A percentile compares a stretch with the other conserved stretches of the same genome.
Evolutionary conservation across 1,139 yeast species (phyloP).

Genomic region (Taphrina flavorubra): DNA sequence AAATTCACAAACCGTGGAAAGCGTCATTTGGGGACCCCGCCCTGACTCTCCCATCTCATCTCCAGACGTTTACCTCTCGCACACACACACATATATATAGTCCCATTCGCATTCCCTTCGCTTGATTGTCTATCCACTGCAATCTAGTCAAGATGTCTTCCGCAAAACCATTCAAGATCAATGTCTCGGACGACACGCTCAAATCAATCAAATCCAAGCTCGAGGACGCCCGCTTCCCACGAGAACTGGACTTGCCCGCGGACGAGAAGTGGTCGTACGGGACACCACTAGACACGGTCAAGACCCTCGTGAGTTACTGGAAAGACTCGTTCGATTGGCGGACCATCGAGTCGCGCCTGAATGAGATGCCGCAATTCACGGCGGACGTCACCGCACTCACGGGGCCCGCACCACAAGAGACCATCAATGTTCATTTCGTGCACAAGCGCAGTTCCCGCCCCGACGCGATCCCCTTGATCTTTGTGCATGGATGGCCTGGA

Average conservation of each 20-base stretch:
- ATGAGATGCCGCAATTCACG: conserved; percentile 36
- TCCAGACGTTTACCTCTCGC: too few relatives aligned
- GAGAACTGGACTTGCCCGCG: conserved; percentile 27
- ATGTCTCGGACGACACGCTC: conserved; percentile 24
- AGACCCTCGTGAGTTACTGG: conserved; percentile 35
- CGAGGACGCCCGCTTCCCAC: conserved; percentile 29
- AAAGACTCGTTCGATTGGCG: conserved; percentile 38
- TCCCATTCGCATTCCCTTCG: too few relatives aligned
- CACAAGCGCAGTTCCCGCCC: conserved; percentile 34
- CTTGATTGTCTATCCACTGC: too few relatives aligned
- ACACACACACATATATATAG: too few relatives aligned
- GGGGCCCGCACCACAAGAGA: conserved; percentile 14
- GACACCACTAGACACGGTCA: conserved; percentile 24
- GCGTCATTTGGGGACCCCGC: too few relatives aligned
- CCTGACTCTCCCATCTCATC: too few relatives aligned
- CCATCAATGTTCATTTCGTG: conserved; percentile 38
- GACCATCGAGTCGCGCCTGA: conserved; percentile 24
- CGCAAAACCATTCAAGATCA: conserved; percentile 46
- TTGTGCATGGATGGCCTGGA: conserved; percentile 42
- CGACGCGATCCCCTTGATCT: conserved; percentile 36
- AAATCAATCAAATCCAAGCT: conserved; percentile 25
- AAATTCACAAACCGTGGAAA: too few relatives aligned
- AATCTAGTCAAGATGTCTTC: conserved; percentile 10
- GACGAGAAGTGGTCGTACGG: conserved; percentile 36
- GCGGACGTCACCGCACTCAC: conserved; percentile 22